Conservation (phyloP, 2,329 filamentous ascomycete genomes). For the Beauveria sp. region DNA sequence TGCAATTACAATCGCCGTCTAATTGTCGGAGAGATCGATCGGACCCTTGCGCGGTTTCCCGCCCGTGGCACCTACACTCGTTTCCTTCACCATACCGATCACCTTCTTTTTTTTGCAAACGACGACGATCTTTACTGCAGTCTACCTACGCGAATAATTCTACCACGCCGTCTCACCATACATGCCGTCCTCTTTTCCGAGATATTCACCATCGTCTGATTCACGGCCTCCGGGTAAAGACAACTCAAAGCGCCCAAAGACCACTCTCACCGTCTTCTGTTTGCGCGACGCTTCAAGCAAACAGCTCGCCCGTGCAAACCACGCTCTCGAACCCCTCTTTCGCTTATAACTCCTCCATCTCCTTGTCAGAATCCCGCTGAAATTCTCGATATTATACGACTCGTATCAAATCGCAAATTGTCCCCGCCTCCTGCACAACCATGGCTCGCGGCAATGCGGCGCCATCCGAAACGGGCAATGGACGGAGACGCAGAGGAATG, state of each 20-base stretch:
- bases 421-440: not conserved
- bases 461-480: constrained; percentile 8
- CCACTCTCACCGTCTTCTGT: not conserved
- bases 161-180: not conserved
- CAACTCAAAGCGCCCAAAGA: not conserved
- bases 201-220: not conserved
- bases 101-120: not conserved
- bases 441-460: constrained; percentile 5
- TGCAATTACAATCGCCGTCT: not conserved
- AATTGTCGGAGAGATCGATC: not conserved
- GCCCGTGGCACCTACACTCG: not conserved
- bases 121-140: constrained; percentile 4
- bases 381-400: not conserved
- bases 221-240: not conserved
- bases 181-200: not conserved
- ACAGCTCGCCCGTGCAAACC: not conserved
- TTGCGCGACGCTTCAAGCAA: constrained; percentile 1
- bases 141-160: not conserved
- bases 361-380: not conserved
- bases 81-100: not conserved
- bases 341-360: not conserved
- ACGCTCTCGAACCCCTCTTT: not conserved
- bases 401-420: not conserved
- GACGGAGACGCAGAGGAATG: constrained; percentile 13
- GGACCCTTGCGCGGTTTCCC: not conserved